These are phyloP conservation scores for Vickermania ingenoplastis DNA, from an alignment of 208 protist species.

Conservation along the genomic window DNA sequence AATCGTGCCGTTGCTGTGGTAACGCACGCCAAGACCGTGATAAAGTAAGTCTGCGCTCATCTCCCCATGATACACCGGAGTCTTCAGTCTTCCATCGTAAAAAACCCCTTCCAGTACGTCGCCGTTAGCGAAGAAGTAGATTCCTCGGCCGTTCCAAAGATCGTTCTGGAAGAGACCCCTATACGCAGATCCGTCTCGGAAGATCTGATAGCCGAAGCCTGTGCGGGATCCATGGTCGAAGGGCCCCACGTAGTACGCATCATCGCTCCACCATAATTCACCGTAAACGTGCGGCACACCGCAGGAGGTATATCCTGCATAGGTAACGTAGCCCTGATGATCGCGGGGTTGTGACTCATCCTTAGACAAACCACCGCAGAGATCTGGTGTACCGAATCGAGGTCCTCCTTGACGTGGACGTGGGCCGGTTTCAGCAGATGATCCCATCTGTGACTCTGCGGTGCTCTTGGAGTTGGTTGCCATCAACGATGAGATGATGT, in stretches of 20 bases:
- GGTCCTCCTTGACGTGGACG: no score
- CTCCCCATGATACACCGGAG: constrained; percentile 63
- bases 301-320: constrained; percentile 60
- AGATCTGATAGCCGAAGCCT: constrained; percentile 9
- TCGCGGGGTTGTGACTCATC: background rate
- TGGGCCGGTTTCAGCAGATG: no score
- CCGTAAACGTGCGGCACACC: constrained; percentile 68
- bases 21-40: constrained; percentile 51
- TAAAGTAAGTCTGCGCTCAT: constrained; percentile 30
- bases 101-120: constrained; percentile 56
- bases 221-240: constrained; percentile 3
- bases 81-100: constrained; percentile 20
- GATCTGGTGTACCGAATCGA: no score
- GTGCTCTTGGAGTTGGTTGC: no score
- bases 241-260: constrained; percentile 12
- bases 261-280: constrained; percentile 63
- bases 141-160: constrained; percentile 10
- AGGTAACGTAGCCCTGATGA: constrained; percentile 20
- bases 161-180: constrained; percentile 9
- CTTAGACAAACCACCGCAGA: no score
- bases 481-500: constrained; percentile 34
- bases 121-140: constrained; percentile 66
- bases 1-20: constrained; percentile 13
- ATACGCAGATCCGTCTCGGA: constrained; percentile 14
- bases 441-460: no score